Base-by-base conservation (phyloP, 2,329 filamentous ascomycete species). In the Cladosporium sp. region DNA sequence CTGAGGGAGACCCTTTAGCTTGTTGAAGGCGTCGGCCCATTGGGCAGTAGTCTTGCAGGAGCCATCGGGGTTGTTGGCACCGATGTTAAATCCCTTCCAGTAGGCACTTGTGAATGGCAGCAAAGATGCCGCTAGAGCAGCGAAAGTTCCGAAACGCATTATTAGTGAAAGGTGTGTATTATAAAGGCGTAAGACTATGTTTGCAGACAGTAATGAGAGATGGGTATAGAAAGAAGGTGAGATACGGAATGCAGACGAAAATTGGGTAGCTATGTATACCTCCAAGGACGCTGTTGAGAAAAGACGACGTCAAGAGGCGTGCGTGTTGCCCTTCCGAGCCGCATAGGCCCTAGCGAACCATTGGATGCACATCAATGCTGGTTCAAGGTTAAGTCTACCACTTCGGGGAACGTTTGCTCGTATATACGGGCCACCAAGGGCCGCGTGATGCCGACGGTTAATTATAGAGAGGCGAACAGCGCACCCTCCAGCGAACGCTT, bases 1-100 rank as follows among this genome's bases (percentile, higher is more conserved):
- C 66, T 84, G 84, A 11, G 85, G 84, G 29, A 79, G 74, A 18
- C 69, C 70, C 66, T 77, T 76, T 58, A 80, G 69, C n/a, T 73
- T 73, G 57, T 73, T 72, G 71, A 80, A 78, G 35, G 78, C 77
- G 14, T 65, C 66, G 5, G 64, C 67, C 77, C 77, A 80, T 63
- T 80, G 71, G 11, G 69, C 79, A 64, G 70, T 71, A 37, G 73
- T 74, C 62, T 79, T 79, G 74, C 79, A 81, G 31, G 72, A 74
- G 26, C 79, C 78, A 55, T 79, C 77, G 11, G 69, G 62, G 65
- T 78, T 78, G 64, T 74, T 79, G 23, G 79, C 78, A 58, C 74
- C 77, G 14, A 78, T 71, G 68, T 81, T 81, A 72, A 81, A 80
- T 29, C 79, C 79, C 58, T 78, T 76, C 74, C 76, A 79, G 72